Percentiles rank a stretch among this genome's conserved stretches.
Evolutionary conservation across 768 basidiomycete species (phyloP).

Genomic region (Amylocystis lapponica): DNA sequence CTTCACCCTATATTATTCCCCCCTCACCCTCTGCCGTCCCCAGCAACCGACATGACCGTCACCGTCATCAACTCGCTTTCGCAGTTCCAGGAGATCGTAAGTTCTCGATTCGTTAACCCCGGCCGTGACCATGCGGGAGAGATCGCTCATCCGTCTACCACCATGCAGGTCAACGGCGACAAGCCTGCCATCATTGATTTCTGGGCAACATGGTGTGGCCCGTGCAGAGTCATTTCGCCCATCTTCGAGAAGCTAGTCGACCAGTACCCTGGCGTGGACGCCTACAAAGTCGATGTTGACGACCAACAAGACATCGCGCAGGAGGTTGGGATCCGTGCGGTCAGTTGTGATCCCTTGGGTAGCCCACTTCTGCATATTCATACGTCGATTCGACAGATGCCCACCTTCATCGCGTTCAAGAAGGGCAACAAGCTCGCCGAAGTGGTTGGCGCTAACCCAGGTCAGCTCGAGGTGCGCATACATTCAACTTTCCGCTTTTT

Average conservation of each 20-base stretch:
- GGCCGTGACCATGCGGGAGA: constrained; percentile 10
- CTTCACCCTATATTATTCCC: neutral
- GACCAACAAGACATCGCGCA: constrained; percentile 43
- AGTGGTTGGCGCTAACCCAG: constrained; percentile 45
- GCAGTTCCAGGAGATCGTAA: constrained; percentile 33
- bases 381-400: constrained; percentile 34
- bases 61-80: constrained; percentile 11
- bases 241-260: constrained; percentile 54
- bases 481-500: neutral
- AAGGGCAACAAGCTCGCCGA: constrained; percentile 29
- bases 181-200: constrained; percentile 58
- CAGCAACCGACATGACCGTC: constrained; percentile 13
- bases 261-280: constrained; percentile 34
- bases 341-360: constrained; percentile 30
- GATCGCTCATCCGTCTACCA: too few species aligned
- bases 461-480: constrained; percentile 32
- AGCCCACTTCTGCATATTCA: constrained; percentile 32
- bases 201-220: constrained; percentile 76
- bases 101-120: constrained; percentile 17
- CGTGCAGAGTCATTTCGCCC: constrained; percentile 62
- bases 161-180: constrained; percentile 38
- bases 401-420: constrained; percentile 36
- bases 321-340: constrained; percentile 58
- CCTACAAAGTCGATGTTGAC: constrained; percentile 77
- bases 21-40: neutral